These are phyloP conservation scores for Raffaelea arxii DNA, from an alignment of 2,329 filamentous ascomycete species.

Conservation along the genomic window DNA sequence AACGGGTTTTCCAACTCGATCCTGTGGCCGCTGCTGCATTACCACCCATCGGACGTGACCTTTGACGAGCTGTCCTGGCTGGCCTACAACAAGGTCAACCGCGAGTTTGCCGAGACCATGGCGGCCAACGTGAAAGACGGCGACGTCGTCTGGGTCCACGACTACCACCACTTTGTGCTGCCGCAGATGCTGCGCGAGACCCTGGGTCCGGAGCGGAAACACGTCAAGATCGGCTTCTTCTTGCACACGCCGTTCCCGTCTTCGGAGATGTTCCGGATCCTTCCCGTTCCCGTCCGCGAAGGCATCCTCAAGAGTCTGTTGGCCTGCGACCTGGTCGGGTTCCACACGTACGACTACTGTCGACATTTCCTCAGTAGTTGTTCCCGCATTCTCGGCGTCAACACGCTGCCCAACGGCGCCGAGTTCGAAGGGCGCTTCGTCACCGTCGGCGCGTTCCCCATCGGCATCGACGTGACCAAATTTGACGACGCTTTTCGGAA, in stretches of 20 bases:
- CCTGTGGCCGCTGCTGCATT: constrained; percentile 97
- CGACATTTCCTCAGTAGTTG: constrained; percentile 94
- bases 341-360: constrained; percentile 99
- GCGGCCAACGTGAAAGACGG: constrained; percentile 83
- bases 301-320: constrained; percentile 79
- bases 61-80: constrained; percentile 94
- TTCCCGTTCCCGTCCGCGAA: constrained; percentile 89
- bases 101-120: constrained; percentile 81
- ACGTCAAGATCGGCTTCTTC: constrained; percentile 98
- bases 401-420: constrained; percentile 89
- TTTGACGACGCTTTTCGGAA: constrained; percentile 84
- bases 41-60: constrained; percentile 95
- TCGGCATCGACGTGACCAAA: constrained; percentile 95
- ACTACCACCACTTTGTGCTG: constrained; percentile 96
- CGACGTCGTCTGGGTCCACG: constrained; percentile 95
- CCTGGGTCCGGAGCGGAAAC: constrained; percentile 69
- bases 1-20: constrained; percentile 98
- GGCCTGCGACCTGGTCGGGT: constrained; percentile 90
- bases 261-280: constrained; percentile 91
- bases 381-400: constrained; percentile 69
- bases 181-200: constrained; percentile 92
- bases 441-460: constrained; percentile 90
- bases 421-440: constrained; percentile 84
- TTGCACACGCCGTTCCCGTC: constrained; percentile 95
- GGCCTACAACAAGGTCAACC: constrained; percentile 88